Conservation (phyloP, 768 basidiomycete genomes). For the Lactarius tabidus region DNA sequence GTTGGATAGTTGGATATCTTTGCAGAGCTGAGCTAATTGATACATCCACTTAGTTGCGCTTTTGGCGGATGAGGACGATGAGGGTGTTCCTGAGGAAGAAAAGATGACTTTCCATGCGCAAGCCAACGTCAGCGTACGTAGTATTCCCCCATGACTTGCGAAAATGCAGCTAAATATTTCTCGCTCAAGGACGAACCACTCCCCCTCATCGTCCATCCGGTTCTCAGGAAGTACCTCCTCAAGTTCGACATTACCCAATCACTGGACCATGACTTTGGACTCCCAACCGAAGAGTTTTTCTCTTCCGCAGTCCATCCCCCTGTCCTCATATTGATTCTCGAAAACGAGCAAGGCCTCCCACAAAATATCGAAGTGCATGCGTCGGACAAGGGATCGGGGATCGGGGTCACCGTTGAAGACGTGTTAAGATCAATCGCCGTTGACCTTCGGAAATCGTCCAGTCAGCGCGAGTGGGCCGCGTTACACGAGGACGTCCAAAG, state of each 20-base stretch:
- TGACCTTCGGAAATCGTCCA: neutral
- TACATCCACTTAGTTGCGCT: neutral
- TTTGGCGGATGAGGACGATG: neutral
- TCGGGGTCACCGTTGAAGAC: slow-evolving; percentile 6
- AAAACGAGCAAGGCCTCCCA: slow-evolving; percentile 7
- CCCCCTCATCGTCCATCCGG: too few relatives aligned
- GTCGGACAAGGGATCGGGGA: neutral
- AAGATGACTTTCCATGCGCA: neutral
- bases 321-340: too few relatives aligned
- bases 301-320: too few relatives aligned
- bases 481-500: neutral
- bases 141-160: neutral
- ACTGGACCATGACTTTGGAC: too few relatives aligned
- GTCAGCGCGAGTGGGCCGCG: neutral
- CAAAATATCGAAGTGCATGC: neutral
- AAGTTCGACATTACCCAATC: too few relatives aligned
- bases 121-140: neutral
- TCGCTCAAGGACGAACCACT: slow-evolving; percentile 6
- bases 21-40: neutral
- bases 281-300: too few relatives aligned
- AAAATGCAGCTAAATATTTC: neutral
- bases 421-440: slow-evolving; percentile 1
- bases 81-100: neutral
- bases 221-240: too few relatives aligned
- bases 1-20: neutral